phyloP scores from a whole-genome alignment of 1,139 yeast species.

The Protomyces gravidus region DNA sequence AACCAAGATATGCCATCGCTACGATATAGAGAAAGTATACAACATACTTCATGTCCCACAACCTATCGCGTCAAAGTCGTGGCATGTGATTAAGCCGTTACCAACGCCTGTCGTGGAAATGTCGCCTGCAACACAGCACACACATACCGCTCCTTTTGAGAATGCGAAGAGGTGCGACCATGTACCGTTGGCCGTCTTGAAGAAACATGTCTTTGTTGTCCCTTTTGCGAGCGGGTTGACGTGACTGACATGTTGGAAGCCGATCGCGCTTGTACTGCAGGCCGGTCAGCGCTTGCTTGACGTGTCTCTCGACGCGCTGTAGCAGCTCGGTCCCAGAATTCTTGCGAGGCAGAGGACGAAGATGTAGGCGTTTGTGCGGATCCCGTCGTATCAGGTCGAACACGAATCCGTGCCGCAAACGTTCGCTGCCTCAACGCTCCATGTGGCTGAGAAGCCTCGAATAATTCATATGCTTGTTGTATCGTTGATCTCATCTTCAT shows the following conservation, averaged over 20 bases:
- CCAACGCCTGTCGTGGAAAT: constrained; percentile 2
- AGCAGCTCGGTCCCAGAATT: neutral
- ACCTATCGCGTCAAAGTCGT: no score
- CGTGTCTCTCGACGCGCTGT: neutral
- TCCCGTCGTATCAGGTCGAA: neutral
- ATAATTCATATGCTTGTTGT: constrained; percentile 15
- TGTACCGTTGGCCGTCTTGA: neutral
- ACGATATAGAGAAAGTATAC: no score
- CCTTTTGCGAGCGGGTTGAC: neutral
- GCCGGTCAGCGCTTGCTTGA: neutral
- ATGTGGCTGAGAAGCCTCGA: constrained; percentile 14
- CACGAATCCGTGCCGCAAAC: neutral
- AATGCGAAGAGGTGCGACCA: neutral
- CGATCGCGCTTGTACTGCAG: neutral
- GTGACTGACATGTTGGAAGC: neutral
- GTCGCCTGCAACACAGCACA: constrained; percentile 17
- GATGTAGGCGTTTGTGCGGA: neutral
- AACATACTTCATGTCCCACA: no score
- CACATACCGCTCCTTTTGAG: constrained; percentile 5
- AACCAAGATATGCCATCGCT: no score
- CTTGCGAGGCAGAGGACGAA: neutral
- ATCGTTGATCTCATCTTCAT: neutral
- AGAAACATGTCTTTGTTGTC: neutral
- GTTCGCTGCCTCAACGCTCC: constrained; percentile 12
- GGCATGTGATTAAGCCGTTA: no score